Evolutionary conservation across 441 rosid species (phyloP).

Genomic region (Iberis amara): DNA sequence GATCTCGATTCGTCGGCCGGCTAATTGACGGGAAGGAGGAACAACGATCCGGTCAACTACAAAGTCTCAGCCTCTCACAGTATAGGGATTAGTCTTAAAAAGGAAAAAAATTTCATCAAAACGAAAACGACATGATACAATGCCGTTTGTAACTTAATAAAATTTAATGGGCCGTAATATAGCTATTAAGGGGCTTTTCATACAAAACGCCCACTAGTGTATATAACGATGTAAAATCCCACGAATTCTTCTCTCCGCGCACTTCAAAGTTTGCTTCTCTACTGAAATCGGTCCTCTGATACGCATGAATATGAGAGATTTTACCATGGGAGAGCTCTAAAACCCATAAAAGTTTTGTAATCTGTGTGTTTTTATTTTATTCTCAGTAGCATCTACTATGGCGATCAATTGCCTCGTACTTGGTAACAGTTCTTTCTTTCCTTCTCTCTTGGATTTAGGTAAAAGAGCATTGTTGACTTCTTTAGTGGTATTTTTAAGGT

Average conservation of each 20-base stretch:
- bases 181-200: slow-evolving; percentile 2
- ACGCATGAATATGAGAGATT: too few species aligned
- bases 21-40: slow-evolving; percentile 19
- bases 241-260: too few species aligned
- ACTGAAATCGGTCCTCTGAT: too few species aligned
- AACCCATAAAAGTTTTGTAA: too few species aligned
- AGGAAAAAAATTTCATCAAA: neutral
- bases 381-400: slow-evolving; percentile 30
- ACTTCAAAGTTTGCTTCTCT: neutral
- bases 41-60: slow-evolving; percentile 32
- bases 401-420: slow-evolving; percentile 66
- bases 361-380: too few species aligned
- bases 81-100: slow-evolving; percentile 13
- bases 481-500: slow-evolving; percentile 33
- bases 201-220: neutral
- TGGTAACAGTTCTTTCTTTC: slow-evolving; percentile 30
- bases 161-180: slow-evolving; percentile 3
- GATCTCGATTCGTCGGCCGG: slow-evolving; percentile 13
- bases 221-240: too few species aligned
- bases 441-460: neutral
- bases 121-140: neutral
- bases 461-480: neutral
- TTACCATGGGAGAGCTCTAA: too few species aligned
- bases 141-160: neutral
- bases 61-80: slow-evolving; percentile 29